Evolutionary conservation across 2,329 filamentous ascomycete genomes (phyloP).

Genomic region (Rachicladosporium sp.): DNA sequence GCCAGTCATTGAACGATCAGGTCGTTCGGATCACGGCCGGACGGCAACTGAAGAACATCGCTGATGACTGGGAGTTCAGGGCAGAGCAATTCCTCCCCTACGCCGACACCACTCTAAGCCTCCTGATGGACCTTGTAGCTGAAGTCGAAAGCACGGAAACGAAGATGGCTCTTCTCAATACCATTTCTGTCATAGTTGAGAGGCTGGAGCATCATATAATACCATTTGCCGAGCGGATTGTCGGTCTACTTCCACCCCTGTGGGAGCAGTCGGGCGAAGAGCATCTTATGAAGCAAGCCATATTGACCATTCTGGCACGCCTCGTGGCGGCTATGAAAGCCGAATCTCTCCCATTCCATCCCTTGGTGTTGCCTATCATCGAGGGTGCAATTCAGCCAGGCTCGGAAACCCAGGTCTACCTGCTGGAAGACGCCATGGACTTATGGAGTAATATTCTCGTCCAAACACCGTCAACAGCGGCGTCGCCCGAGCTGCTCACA

Average conservation of each 20-base stretch:
- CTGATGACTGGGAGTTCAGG: constrained; percentile 75
- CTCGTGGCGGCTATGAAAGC: constrained; percentile 77
- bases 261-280: constrained; percentile 82
- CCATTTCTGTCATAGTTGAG: constrained; percentile 66
- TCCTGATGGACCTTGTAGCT: constrained; percentile 64
- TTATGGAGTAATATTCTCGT: constrained; percentile 70
- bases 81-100: constrained; percentile 64
- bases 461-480: constrained; percentile 35
- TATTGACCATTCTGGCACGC: constrained; percentile 72
- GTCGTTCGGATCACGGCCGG: constrained; percentile 88
- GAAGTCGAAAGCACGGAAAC: constrained; percentile 76
- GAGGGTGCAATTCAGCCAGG: constrained; percentile 64
- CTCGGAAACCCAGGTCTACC: constrained; percentile 62
- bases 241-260: constrained; percentile 64
- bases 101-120: constrained; percentile 58
- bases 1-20: constrained; percentile 64
- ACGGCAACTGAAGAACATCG: constrained; percentile 65
- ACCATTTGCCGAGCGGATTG: constrained; percentile 64
- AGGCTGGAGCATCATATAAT: constrained; percentile 64
- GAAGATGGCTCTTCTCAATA: constrained; percentile 80
- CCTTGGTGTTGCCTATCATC: constrained; percentile 70
- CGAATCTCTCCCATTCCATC: constrained; percentile 65
- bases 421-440: constrained; percentile 84
- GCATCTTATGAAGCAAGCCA: constrained; percentile 86
- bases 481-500: constrained; percentile 30